Evolutionary conservation across 2,329 filamentous ascomycete species (phyloP), one percentile per base, ranked within the genome.

Genomic region (Fusarium cicatricum): DNA sequence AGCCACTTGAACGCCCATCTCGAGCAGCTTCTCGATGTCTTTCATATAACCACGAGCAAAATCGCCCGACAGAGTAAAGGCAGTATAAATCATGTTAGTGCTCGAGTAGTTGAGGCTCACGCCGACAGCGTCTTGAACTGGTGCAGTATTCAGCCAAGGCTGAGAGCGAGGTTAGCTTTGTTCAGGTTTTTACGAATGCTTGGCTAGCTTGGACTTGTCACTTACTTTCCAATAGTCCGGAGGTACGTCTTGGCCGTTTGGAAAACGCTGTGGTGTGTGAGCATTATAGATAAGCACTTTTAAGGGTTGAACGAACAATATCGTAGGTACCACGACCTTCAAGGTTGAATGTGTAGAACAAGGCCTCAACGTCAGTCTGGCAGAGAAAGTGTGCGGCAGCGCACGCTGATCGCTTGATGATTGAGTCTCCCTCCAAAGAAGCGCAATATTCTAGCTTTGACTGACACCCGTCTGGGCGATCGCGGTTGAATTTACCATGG

Each of bases 51-150:
- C 47, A 12, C 28, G n/a, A 0, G 42, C 55, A 19, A 55, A 55
- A 8, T 59, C 55, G 1, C 55, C 55, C 1, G 52, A 55, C 6
- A 55, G 26, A 0, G 52, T 46, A 12, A 44, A 59, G 7, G 43
- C 55, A 4, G 38, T 43, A 15, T 51, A 59, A 2, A 59, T 7
- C 11, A 52, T 34, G 9, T 55, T 47, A 31, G 38, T 55, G 11
- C 46, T 52, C 4, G 55, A 55, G 38, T 55, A 59, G 47, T 59
- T 59, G 6, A 59, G 42, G 17, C 49, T 37, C 14, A 59, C 55
- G 1, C 55, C 52, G 2, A 59, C 11, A 5, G 41, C 42, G 5
- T 59, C 38, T 26, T 59, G 55, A 7, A 59, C 46, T 3, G 46
- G n/a, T 3, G 45, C 41, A 1, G 46, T 47, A 9, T 59, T 59